These are phyloP conservation scores for Letharia columbiana DNA, from an alignment of 495 filamentous ascomycete species.

Conservation along the genomic window DNA sequence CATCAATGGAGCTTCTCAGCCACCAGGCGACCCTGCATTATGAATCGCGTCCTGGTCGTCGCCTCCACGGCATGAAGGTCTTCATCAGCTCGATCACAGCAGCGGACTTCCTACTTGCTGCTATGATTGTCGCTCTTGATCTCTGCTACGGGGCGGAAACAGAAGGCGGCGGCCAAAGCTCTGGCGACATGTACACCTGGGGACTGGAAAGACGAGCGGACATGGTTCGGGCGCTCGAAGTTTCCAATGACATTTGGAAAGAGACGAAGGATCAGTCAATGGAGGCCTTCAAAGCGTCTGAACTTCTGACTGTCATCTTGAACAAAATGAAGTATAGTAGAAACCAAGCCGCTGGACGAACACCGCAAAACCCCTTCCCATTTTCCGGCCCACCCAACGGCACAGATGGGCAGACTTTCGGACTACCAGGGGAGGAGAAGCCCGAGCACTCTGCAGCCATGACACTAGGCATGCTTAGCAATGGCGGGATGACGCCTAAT, in stretches of 20 bases:
- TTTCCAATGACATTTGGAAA: constrained; percentile 70
- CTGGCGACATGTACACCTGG: constrained; percentile 56
- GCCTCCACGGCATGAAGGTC: constrained; percentile 62
- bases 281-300: constrained; percentile 77
- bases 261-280: constrained; percentile 65
- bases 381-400: constrained; percentile 12
- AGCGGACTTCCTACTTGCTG: constrained; percentile 75
- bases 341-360: constrained; percentile 5
- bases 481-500: constrained; percentile 58
- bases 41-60: constrained; percentile 65
- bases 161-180: constrained; percentile 30
- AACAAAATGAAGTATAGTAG: constrained; percentile 50
- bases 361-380: constrained; percentile 19
- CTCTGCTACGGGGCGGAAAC: constrained; percentile 38
- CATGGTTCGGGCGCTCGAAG: constrained; percentile 66
- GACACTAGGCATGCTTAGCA: constrained; percentile 71
- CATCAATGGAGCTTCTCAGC: constrained; percentile 64
- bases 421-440: constrained; percentile 31
- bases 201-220: constrained; percentile 61
- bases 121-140: constrained; percentile 82
- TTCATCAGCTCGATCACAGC: constrained; percentile 72
- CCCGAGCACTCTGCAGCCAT: constrained; percentile 66
- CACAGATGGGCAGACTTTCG: constrained; percentile 20
- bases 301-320: constrained; percentile 71
- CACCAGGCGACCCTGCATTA: constrained; percentile 68